phyloP scores from a whole-genome alignment of 2,329 filamentous ascomycete species.

The Alternaria viburni region DNA sequence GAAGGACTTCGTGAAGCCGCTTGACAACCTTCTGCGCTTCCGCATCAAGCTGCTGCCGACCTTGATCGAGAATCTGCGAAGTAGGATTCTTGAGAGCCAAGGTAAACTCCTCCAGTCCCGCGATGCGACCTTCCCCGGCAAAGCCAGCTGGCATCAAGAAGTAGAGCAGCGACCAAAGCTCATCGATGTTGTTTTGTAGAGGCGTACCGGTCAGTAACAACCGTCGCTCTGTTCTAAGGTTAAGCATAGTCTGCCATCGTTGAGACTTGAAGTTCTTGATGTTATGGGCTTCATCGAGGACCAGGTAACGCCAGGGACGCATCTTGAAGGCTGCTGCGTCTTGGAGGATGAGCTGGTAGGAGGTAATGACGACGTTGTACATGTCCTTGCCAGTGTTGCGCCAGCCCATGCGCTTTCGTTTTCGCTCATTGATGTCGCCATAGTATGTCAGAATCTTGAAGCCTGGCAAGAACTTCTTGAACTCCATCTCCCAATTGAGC shows the following conservation, averaged over 20 bases:
- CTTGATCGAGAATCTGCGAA: constrained; percentile 94
- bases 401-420: constrained; percentile 90
- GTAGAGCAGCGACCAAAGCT: constrained; percentile 95
- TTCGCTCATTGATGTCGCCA: constrained; percentile 89
- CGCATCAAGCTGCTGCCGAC: constrained; percentile 90
- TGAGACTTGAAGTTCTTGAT: constrained; percentile 99
- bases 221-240: constrained; percentile 87
- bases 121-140: constrained; percentile 86
- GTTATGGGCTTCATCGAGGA: constrained; percentile 97
- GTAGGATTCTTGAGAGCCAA: constrained; percentile 96
- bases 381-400: constrained; percentile 75
- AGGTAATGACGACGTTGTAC: constrained; percentile 98
- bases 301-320: constrained; percentile 95
- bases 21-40: constrained; percentile 90
- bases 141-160: constrained; percentile 92
- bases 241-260: constrained; percentile 92
- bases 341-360: constrained; percentile 93
- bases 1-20: constrained; percentile 90
- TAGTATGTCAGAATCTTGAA: constrained; percentile 99
- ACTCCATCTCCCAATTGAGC: constrained; percentile 99
- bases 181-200: constrained; percentile 94
- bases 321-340: constrained; percentile 94
- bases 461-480: constrained; percentile 98
- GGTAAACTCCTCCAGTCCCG: constrained; percentile 93
- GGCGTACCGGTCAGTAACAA: constrained; percentile 92